Evolutionary conservation across 768 basidiomycete species (phyloP).

Genomic region (Leccinum obscurum): DNA sequence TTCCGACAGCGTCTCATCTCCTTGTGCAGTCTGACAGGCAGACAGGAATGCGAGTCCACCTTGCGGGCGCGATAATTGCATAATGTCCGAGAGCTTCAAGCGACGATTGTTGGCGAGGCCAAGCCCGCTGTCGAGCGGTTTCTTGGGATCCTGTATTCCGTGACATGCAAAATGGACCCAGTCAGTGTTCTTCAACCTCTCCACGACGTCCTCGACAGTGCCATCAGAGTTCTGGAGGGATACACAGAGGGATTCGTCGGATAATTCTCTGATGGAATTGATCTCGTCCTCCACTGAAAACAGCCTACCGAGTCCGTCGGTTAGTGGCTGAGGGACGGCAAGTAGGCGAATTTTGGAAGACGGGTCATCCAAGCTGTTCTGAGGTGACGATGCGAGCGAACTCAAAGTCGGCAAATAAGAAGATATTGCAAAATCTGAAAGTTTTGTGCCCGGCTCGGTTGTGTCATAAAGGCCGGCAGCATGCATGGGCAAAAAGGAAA

Average conservation of each 20-base stretch:
- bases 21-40: not conserved
- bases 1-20: not conserved
- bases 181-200: not conserved
- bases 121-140: not conserved
- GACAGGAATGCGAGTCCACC: not conserved
- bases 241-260: not conserved
- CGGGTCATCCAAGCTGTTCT: rapidly evolving
- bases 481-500: not conserved
- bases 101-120: not conserved
- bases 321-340: not conserved
- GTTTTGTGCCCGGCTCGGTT: not conserved
- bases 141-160: not conserved
- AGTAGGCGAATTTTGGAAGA: not conserved
- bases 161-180: not conserved
- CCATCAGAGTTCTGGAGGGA: not conserved
- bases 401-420: not conserved
- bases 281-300: not conserved
- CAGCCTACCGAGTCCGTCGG: not conserved
- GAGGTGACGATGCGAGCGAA: not conserved
- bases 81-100: not conserved
- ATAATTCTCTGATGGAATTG: not conserved
- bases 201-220: not conserved
- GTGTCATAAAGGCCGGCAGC: not conserved
- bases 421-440: not conserved
- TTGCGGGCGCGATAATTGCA: not conserved